These are phyloP conservation scores for Plasmodium sp. DNA, from an alignment of 169 alveolate species.

Conservation along the genomic window DNA sequence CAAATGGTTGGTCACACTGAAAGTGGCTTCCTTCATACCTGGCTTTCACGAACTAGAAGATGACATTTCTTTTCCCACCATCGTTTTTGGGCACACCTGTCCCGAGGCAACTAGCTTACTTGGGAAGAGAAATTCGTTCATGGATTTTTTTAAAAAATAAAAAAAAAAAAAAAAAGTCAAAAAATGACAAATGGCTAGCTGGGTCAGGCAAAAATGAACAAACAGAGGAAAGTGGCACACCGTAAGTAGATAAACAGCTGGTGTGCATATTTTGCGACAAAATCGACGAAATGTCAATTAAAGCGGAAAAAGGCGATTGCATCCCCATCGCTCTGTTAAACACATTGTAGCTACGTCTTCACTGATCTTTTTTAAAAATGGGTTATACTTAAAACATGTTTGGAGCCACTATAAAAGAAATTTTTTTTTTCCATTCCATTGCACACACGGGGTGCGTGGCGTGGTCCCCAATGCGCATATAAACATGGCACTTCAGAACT, in stretches of 20 bases:
- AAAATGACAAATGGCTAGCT: neutral
- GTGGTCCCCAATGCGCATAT: neutral
- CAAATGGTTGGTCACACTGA: constrained; percentile 81
- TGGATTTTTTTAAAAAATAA: constrained; percentile 14
- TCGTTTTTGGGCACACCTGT: constrained; percentile 81
- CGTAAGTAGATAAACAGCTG: neutral
- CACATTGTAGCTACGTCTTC: neutral
- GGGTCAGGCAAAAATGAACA: neutral
- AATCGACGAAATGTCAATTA: neutral
- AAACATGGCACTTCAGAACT: neutral
- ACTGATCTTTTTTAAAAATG: neutral
- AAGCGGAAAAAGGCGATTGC: neutral
- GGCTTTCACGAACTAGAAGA: constrained; percentile 42
- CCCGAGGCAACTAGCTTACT: constrained; percentile 79
- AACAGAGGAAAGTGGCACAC: neutral
- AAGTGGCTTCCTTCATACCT: constrained; percentile 81
- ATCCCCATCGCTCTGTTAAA: neutral
- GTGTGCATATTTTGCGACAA: neutral
- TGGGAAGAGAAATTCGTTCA: constrained; percentile 14
- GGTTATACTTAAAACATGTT: neutral
- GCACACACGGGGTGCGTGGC: neutral
- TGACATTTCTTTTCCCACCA: constrained; percentile 78
- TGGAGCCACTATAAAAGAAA: neutral
- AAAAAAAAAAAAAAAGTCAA: neutral
- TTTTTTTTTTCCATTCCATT: neutral